These are phyloP conservation scores for Grigorovia yakushimaensis DNA, from an alignment of 805 yeast genomes.

Conservation along the genomic window DNA sequence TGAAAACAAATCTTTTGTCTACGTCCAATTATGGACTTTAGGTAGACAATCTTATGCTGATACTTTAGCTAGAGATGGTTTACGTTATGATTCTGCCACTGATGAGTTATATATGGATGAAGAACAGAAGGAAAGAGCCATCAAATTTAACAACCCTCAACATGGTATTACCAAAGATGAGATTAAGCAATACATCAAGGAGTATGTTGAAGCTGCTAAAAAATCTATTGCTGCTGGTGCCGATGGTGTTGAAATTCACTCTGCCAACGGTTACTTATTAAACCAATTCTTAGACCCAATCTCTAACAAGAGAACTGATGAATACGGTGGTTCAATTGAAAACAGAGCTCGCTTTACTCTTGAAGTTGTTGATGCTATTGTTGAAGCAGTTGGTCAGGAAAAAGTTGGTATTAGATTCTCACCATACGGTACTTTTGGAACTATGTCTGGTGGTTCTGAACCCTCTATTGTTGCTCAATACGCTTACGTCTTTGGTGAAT, in stretches of 20 bases:
- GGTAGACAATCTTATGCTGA: slow-evolving; percentile 36
- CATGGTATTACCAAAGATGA: slow-evolving; percentile 27
- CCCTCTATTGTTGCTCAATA: too few relatives aligned
- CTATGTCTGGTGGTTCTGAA: too few relatives aligned
- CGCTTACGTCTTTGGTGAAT: slow-evolving; percentile 34
- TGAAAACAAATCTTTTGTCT: slow-evolving; percentile 35
- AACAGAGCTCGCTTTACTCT: too few relatives aligned
- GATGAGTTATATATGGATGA: slow-evolving; percentile 29
- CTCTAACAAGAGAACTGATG: slow-evolving; percentile 39
- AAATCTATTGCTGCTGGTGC: too few relatives aligned
- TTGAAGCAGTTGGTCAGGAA: too few relatives aligned
- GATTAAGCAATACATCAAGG: too few relatives aligned
- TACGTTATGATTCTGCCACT: slow-evolving; percentile 33
- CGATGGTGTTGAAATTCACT: too few relatives aligned
- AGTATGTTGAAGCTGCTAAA: too few relatives aligned
- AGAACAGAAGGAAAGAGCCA: slow-evolving; percentile 28
- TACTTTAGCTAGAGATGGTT: slow-evolving; percentile 28
- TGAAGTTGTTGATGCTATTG: too few relatives aligned
- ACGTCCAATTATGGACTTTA: slow-evolving; percentile 45
- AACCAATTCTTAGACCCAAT: slow-evolving; percentile 45
- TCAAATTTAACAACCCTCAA: slow-evolving; percentile 24
- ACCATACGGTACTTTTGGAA: too few relatives aligned
- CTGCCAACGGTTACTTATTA: slow-evolving; percentile 57
- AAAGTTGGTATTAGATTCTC: too few relatives aligned
- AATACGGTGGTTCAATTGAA: slow-evolving; percentile 47